Conservation (phyloP, 2,329 filamentous ascomycete species). For the Neurospora sp. region DNA sequence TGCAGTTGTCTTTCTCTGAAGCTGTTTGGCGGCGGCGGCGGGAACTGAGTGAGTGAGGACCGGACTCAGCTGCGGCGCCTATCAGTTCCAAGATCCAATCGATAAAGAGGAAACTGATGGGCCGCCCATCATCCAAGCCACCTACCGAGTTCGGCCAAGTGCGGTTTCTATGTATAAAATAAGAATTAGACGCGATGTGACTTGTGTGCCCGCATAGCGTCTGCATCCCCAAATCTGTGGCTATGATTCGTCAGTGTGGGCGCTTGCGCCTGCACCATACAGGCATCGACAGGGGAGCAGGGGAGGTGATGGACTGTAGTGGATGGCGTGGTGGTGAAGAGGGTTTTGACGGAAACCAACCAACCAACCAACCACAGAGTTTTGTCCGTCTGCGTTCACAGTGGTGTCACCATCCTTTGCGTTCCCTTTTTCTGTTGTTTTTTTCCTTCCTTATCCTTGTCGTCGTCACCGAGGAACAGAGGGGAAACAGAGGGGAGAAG, state of each 20-base stretch:
- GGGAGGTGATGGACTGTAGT: background rate
- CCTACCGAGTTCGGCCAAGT: background rate
- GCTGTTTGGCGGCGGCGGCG: background rate
- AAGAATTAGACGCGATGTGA: slow-evolving; percentile 20
- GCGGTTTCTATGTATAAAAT: background rate
- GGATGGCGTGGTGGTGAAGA: background rate
- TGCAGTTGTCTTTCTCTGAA: background rate
- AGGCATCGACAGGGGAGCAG: slow-evolving; percentile 2
- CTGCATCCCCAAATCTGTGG: background rate
- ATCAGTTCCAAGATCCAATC: background rate
- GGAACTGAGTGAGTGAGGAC: background rate
- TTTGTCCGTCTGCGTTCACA: background rate
- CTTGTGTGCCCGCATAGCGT: slow-evolving; percentile 12
- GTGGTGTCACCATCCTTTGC: background rate
- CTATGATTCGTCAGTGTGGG: slow-evolving; percentile 20
- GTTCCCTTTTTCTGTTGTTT: background rate
- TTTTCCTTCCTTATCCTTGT: background rate
- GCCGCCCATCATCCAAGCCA: background rate
- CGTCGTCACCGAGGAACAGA: background rate
- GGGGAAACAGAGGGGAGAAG: background rate
- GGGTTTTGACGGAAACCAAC: background rate
- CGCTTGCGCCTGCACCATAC: slow-evolving; percentile 27
- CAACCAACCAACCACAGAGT: slow-evolving; percentile 8
- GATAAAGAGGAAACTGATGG: background rate
- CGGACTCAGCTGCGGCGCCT: background rate